Conservation (phyloP, 176 grass and related monocot species). For the bread wheat (Triticum aestivum) region IWGSC_CS_RefSeq_v2.1 NC_057803.1:427173422-427173921, state of each 20-base stretch:
- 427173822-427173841: slow-evolving; percentile 46
- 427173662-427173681: slow-evolving; percentile 11
- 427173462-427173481: too few relatives aligned
- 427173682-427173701: slow-evolving; percentile 36
- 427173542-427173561: slow-evolving; percentile 25
- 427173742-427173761: not conserved
- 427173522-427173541: slow-evolving; percentile 19
- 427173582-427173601: slow-evolving; percentile 24
- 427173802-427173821: slow-evolving; percentile 84
- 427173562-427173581: not conserved
- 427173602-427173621: slow-evolving; percentile 7
- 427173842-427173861: not conserved
- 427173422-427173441: too few relatives aligned
- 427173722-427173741: not conserved
- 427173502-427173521: slow-evolving; percentile 28
- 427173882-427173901: not conserved
- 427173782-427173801: not conserved
- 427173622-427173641: not conserved
- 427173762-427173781: not conserved
- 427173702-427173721: slow-evolving; percentile 58
- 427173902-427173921: slow-evolving; percentile 1
- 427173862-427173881: not conserved
- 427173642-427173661: not conserved
- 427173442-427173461: not conserved
- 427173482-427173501: not conserved